phyloP scores from a whole-genome alignment of 441 rosid genomes.

The Pelargonium myrrhifolium region DNA sequence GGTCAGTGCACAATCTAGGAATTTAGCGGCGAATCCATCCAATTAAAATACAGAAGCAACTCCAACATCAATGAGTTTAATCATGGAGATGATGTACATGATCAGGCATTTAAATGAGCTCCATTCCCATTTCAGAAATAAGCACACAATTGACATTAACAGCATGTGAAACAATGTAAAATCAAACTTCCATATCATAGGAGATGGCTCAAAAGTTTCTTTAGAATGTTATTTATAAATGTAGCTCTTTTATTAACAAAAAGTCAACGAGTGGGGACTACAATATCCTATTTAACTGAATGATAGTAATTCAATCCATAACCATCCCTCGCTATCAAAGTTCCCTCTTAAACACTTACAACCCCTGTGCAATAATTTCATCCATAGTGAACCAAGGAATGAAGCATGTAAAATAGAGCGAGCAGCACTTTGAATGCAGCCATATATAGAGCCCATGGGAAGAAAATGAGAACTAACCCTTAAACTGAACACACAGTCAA shows the following conservation, averaged over 20 bases:
- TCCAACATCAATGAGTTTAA: slow-evolving; percentile 22
- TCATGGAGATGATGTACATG: slow-evolving; percentile 17
- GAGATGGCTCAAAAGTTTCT: not conserved
- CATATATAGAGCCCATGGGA: not conserved
- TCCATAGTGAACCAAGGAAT: no score
- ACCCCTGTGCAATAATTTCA: no score
- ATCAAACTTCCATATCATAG: not conserved
- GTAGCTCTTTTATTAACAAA: not conserved
- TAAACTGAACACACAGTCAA: not conserved
- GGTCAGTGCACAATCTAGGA: slow-evolving; percentile 16
- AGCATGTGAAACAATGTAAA: not conserved
- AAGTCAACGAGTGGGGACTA: not conserved
- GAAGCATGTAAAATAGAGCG: no score
- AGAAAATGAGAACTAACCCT: not conserved
- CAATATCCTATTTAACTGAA: not conserved
- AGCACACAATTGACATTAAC: not conserved
- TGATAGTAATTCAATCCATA: not conserved
- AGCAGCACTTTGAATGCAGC: not conserved
- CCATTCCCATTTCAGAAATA: slow-evolving; percentile 14
- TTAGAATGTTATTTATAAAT: not conserved
- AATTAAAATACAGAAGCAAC: slow-evolving; percentile 18
- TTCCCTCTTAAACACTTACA: no score
- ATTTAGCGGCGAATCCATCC: slow-evolving; percentile 23
- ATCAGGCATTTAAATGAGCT: slow-evolving; percentile 12
- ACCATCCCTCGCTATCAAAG: no score